These are phyloP conservation scores for Piper longum DNA, from an alignment of 164 flowering plant genomes.

Conservation along the genomic window DNA sequence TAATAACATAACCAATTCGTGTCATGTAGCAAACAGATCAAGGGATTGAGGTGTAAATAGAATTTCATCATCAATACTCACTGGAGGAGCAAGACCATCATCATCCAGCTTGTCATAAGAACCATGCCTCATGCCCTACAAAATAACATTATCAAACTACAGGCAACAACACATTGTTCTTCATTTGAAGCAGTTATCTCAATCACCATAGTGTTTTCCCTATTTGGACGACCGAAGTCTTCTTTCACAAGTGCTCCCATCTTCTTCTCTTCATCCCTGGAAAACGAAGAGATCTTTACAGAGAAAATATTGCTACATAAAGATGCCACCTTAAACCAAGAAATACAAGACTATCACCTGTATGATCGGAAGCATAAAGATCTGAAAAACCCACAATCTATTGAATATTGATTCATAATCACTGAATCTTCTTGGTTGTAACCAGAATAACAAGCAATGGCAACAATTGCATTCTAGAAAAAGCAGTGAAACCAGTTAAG, in stretches of 20 bases:
- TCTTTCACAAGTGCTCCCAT: conserved; percentile 99
- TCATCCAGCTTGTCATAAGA: conserved; percentile 97
- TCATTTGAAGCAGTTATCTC: neutral
- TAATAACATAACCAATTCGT: neutral
- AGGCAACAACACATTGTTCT: neutral
- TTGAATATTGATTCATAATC: conserved; percentile 94
- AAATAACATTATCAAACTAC: conserved; percentile 1
- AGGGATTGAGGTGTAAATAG: neutral
- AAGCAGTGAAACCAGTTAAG: neutral
- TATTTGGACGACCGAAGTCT: conserved; percentile 93
- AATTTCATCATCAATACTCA: conserved; percentile 17
- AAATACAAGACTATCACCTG: conserved; percentile 85
- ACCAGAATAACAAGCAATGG: conserved; percentile 95
- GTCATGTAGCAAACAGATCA: neutral
- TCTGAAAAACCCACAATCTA: conserved; percentile 94
- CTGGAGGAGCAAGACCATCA: conserved; percentile 98
- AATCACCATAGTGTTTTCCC: conserved; percentile 80
- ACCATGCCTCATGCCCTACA: conserved; percentile 96
- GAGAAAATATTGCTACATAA: too few species aligned
- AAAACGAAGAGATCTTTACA: conserved; percentile 18
- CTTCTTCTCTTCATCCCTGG: conserved; percentile 71
- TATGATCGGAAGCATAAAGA: conserved; percentile 95
- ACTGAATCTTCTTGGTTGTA: conserved; percentile 97
- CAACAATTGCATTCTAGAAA: conserved; percentile 78
- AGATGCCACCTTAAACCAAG: conserved; percentile 80